phyloP scores from a whole-genome alignment of 2,329 filamentous ascomycete genomes.

The Aspergillus sp. region DNA sequence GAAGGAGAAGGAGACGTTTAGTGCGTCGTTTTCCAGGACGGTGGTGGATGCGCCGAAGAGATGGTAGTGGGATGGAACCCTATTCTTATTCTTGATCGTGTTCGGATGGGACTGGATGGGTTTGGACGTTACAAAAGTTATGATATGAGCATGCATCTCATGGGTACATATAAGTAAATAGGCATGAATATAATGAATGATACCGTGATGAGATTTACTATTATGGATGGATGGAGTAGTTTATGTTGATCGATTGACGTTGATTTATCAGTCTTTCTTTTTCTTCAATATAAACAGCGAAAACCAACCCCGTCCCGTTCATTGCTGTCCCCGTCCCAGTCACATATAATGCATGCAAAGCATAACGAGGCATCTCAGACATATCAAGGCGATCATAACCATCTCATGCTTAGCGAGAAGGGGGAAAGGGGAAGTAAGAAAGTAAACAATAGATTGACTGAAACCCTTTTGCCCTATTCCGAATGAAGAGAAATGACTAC shows the following conservation, averaged over 20 bases:
- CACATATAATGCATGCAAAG: not conserved
- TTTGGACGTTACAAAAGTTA: not conserved
- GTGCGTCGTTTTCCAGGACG: slow-evolving; percentile 53
- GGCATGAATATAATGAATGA: not conserved
- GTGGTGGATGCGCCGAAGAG: slow-evolving; percentile 53
- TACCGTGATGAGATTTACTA: not conserved
- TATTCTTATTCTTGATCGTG: not conserved
- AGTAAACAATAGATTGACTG: not conserved
- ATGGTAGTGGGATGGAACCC: slow-evolving; percentile 32
- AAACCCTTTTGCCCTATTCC: not conserved
- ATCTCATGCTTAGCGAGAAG: not conserved
- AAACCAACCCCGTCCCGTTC: not conserved
- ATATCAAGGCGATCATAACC: not conserved
- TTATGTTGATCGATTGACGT: too few species aligned
- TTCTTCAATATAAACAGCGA: not conserved
- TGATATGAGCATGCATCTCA: not conserved
- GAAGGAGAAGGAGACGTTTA: slow-evolving; percentile 52
- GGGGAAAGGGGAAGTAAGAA: too few species aligned
- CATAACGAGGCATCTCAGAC: not conserved
- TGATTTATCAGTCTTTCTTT: too few species aligned
- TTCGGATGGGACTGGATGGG: not conserved
- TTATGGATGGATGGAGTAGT: not conserved
- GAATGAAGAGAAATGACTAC: not conserved
- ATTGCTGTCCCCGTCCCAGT: not conserved
- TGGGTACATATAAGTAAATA: not conserved